phyloP scores from a whole-genome alignment of 2,329 filamentous ascomycete genomes.

The Chaetomiaceae sp. region DNA sequence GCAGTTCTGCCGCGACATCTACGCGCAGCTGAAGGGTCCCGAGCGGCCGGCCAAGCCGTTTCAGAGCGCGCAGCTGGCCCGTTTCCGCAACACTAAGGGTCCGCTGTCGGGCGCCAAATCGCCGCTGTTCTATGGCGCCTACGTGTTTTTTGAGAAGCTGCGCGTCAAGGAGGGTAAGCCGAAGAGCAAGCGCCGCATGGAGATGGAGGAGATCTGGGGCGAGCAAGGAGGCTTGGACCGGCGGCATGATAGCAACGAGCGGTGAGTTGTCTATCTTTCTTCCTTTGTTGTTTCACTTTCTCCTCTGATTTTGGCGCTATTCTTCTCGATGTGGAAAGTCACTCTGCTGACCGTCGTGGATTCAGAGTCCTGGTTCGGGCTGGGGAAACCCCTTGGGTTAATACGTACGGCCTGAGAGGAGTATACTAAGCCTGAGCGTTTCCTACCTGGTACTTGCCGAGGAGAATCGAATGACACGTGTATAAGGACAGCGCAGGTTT shows the following conservation, averaged over 20 bases:
- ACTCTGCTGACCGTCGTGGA: too few species aligned
- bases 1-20: constrained; percentile 40
- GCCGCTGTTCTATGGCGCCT: constrained; percentile 46
- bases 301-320: too few species aligned
- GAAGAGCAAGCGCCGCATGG: constrained; percentile 33
- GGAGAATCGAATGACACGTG: too few species aligned
- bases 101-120: constrained; percentile 39
- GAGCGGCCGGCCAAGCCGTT: constrained; percentile 20
- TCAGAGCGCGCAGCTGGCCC: constrained; percentile 37
- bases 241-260: constrained; percentile 1
- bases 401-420: too few species aligned
- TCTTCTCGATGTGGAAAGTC: too few species aligned
- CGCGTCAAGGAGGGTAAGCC: constrained; percentile 44
- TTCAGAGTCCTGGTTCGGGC: too few species aligned
- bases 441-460: too few species aligned
- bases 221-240: constrained; percentile 7
- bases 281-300: too few species aligned
- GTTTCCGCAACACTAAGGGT: constrained; percentile 46
- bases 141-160: constrained; percentile 56
- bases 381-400: too few species aligned
- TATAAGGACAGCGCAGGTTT: too few species aligned
- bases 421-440: too few species aligned
- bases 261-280: constrained; percentile 4
- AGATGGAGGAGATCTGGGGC: constrained; percentile 21
- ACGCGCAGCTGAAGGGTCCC: constrained; percentile 32